A percentile compares a stretch with the other conserved stretches of the same genome.
phyloP scores from a whole-genome alignment of 2,329 filamentous ascomycete species.

The Coniochaeta prunicola region DNA sequence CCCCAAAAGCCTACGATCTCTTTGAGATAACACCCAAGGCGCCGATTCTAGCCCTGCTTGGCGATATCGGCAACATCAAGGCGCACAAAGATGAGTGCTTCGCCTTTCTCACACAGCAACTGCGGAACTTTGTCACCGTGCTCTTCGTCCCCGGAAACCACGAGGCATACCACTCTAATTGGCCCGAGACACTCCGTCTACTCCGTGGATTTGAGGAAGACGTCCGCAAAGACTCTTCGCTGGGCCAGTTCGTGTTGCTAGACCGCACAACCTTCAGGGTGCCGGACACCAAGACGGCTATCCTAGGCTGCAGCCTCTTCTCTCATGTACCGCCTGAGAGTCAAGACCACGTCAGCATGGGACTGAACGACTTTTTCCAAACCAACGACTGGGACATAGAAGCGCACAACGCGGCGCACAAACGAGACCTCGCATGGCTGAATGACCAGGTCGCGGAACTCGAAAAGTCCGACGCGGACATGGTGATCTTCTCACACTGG shows the following conservation, averaged over 20 bases:
- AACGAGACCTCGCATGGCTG: constrained; percentile 33
- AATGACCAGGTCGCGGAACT: constrained; percentile 25
- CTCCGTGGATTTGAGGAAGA: constrained; percentile 25
- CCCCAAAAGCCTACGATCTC: constrained; percentile 37
- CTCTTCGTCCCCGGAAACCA: constrained; percentile 51
- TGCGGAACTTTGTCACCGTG: constrained; percentile 38
- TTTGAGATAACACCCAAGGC: constrained; percentile 40
- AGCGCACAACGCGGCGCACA: constrained; percentile 28
- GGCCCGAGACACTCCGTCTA: constrained; percentile 20
- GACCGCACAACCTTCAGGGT: constrained; percentile 4
- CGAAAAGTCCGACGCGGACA: constrained; percentile 12
- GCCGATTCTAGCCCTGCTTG: constrained; percentile 46
- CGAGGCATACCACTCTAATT: constrained; percentile 40
- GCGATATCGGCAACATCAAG: constrained; percentile 43
- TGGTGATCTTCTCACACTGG: constrained; percentile 35
- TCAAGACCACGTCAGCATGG: constrained; percentile 28
- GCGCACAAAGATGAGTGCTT: constrained; percentile 33
- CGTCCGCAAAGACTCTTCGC: constrained; percentile 11
- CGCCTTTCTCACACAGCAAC: constrained; percentile 38
- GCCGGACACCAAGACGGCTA: background rate
- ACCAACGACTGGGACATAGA: constrained; percentile 32
- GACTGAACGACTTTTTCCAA: constrained; percentile 44
- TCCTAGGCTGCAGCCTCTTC: constrained; percentile 32
- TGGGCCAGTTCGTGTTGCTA: constrained; percentile 25
- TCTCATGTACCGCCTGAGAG: constrained; percentile 34